These are phyloP conservation scores for Hyphopichia homilentoma DNA, from an alignment of 805 yeast genomes.

Conservation along the genomic window DNA sequence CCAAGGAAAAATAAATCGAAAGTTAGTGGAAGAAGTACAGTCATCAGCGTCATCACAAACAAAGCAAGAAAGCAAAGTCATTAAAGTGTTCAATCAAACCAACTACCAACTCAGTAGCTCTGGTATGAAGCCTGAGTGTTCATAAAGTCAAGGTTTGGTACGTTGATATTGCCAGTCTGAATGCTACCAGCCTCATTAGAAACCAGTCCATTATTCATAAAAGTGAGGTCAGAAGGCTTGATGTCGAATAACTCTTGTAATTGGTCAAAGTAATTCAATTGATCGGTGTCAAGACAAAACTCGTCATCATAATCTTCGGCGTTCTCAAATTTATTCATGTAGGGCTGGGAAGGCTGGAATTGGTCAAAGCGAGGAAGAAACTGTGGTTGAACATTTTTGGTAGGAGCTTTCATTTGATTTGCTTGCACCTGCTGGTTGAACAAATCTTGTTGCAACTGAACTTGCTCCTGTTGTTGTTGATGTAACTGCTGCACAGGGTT, in stretches of 20 bases:
- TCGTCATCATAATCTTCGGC: slow-evolving; percentile 40
- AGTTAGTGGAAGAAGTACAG: background rate
- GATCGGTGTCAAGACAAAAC: slow-evolving; percentile 41
- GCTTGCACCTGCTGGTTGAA: too few relatives aligned
- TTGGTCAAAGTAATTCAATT: slow-evolving; percentile 19
- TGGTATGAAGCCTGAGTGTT: too few relatives aligned
- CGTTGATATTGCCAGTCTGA: slow-evolving; percentile 5
- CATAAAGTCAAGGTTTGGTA: too few relatives aligned
- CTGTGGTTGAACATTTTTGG: slow-evolving; percentile 5
- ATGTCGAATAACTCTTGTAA: too few relatives aligned
- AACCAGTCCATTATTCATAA: slow-evolving; percentile 3
- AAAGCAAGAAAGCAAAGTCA: too few relatives aligned
- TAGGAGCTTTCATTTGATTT: slow-evolving; percentile 4
- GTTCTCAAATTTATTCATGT: background rate
- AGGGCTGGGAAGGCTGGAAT: slow-evolving; percentile 1
- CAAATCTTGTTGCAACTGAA: slow-evolving; percentile 4
- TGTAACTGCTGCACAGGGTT: slow-evolving; percentile 4
- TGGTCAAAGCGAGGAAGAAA: slow-evolving; percentile 7
- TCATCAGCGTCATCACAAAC: too few relatives aligned
- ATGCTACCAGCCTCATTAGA: slow-evolving; percentile 3
- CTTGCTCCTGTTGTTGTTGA: slow-evolving; percentile 1
- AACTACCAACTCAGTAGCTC: too few relatives aligned
- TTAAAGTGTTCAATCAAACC: too few relatives aligned
- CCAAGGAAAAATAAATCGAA: background rate
- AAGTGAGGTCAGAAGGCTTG: slow-evolving; percentile 1